Evolutionary conservation across 1,139 yeast genomes (phyloP), one percentile per base, ranked within the genome.

Genomic region (Dujonia santamariae): DNA sequence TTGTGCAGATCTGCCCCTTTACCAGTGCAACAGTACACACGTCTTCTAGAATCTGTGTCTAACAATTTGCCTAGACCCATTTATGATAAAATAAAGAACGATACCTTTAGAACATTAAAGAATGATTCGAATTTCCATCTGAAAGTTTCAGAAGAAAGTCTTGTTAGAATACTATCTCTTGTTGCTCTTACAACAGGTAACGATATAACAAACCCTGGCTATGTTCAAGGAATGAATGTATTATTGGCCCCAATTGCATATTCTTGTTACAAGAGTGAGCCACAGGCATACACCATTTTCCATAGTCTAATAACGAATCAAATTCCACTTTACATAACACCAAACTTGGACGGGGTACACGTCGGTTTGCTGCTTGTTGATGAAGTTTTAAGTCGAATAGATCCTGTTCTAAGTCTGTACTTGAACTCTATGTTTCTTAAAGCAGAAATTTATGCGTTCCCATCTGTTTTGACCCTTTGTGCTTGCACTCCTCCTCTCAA

Each of bases 141-240:
- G 38, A 74, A 74, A 41, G 96, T 88, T 1, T 59, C 77, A 25
- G 95, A 87, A 49, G 77, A 75, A 4, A 62, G 85, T 3, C 61
- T 88, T 33, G 72, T 83, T 14, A 60, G 97, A 28, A 65, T 87
- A 3, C 66, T 88, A 26, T 82, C 86, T 27, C 78, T 85, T n/a
- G 72, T 79, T 49, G 95, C 95, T 1, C 71, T 85, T 11, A 54
- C 66, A 69, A 37, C 51, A 36, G 48, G 51, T 8, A 54, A 53
- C 37, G 26, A 23, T 11, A 15, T n/a, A 12, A 27, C 8, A n/a
- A 51, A 66, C 45, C 61, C 74, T 58, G 50, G 74, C 0, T 88
- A 88, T 53, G 96, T 88, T 9, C 97, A 88, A 53, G 97, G 97
- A 1, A 78, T 90, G 80, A 90, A 90, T 53, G 92, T 88, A 1